These are phyloP conservation scores for Phytophthora sp. DNA, from an alignment of 352 stramenopile species.

Conservation along the genomic window DNA sequence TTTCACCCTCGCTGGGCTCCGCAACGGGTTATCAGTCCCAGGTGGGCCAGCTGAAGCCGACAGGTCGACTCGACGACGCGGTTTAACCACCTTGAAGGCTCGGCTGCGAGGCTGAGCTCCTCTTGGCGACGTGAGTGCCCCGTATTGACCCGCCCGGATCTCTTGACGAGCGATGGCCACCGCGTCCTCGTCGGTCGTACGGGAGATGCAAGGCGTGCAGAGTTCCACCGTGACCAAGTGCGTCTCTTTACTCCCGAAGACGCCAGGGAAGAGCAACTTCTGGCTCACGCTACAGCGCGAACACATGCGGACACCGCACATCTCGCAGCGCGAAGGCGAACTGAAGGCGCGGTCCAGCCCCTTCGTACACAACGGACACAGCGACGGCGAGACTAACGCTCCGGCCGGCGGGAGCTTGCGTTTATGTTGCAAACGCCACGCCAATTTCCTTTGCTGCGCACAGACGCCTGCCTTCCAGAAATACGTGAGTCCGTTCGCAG, in stretches of 20 bases:
- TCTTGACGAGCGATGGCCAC: constrained; percentile 37
- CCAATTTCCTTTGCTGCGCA: constrained; percentile 36
- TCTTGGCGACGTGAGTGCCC: constrained; percentile 27
- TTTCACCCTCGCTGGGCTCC: constrained; percentile 11
- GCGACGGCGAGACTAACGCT: constrained; percentile 5
- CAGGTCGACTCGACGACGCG: constrained; percentile 11
- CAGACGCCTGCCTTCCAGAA: constrained; percentile 44
- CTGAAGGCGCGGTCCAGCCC: constrained; percentile 25
- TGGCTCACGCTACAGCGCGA: constrained; percentile 35
- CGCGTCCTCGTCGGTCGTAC: constrained; percentile 30
- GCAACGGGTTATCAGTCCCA: neutral
- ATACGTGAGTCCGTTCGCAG: constrained; percentile 41
- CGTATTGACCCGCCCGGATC: constrained; percentile 43
- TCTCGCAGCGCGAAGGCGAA: constrained; percentile 32
- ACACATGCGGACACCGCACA: constrained; percentile 41
- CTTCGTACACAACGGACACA: constrained; percentile 27
- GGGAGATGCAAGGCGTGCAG: constrained; percentile 33
- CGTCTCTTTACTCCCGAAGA: constrained; percentile 28
- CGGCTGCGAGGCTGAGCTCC: constrained; percentile 14
- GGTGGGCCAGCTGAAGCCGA: constrained; percentile 30
- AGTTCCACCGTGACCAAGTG: constrained; percentile 30
- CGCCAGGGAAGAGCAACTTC: constrained; percentile 33
- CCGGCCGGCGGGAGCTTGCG: constrained; percentile 11
- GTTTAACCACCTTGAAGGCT: constrained; percentile 15
- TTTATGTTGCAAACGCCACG: constrained; percentile 48